A percentile compares a stretch with the other conserved stretches of the same genome.
Evolutionary conservation across 2,329 filamentous ascomycete species (phyloP).

Genomic region (Colletotrichum cordylinicola): DNA sequence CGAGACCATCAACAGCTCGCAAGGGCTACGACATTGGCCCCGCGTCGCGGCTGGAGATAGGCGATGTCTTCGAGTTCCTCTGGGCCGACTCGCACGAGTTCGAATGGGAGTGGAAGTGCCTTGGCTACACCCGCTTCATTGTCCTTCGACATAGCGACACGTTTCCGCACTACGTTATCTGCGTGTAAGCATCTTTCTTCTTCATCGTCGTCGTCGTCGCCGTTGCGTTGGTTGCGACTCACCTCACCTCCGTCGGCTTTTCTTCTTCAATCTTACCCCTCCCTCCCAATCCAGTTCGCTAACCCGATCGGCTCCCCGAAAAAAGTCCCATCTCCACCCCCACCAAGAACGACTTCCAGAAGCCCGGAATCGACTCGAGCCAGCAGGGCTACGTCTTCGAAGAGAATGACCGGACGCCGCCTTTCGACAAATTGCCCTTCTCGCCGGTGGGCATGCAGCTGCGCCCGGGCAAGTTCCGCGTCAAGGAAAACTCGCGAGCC

Average conservation of each 20-base stretch:
- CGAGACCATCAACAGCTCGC: conserved; percentile 5
- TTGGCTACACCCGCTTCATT: conserved; percentile 20
- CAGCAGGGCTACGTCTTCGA: conserved; percentile 20
- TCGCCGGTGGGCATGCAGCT: conserved; percentile 19
- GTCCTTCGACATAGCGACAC: conserved; percentile 20
- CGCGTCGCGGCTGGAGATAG: conserved; percentile 12
- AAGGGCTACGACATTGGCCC: conserved; percentile 21
- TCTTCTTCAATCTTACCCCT: background rate
- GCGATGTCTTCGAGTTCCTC: conserved; percentile 20
- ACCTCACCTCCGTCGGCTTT: background rate
- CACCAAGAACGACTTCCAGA: conserved; percentile 21
- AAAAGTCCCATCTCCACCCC: conserved; percentile 18
- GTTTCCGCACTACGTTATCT: conserved; percentile 17
- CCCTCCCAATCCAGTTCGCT: background rate
- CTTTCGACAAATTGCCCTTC: conserved; percentile 16
- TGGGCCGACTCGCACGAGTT: conserved; percentile 22
- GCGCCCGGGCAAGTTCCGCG: conserved; percentile 20
- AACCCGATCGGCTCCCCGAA: background rate
- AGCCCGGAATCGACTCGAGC: conserved; percentile 21
- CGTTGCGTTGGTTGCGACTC: background rate
- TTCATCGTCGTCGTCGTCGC: background rate
- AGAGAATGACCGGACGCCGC: conserved; percentile 17
- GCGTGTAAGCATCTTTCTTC: conserved; percentile 4
- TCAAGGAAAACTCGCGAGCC: conserved; percentile 18
- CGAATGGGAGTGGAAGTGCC: conserved; percentile 21